Conservation (phyloP, 2,329 filamentous ascomycete genomes). For the Cercospora janseana region DNA sequence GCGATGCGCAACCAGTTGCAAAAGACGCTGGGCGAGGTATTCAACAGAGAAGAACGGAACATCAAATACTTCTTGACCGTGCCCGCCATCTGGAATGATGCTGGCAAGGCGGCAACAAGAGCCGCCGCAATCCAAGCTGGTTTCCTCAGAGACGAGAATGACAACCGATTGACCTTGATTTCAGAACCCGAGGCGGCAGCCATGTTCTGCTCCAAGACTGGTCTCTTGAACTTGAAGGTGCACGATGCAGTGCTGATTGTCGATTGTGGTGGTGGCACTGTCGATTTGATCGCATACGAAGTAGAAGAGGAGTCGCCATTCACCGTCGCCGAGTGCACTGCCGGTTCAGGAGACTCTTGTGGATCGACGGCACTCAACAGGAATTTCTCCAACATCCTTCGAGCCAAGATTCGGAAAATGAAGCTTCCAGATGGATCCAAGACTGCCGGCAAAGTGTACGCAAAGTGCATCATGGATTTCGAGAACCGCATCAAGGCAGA, state of each 20-base stretch:
- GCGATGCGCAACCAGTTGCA: conserved; percentile 94
- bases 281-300: conserved; percentile 98
- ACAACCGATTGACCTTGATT: conserved; percentile 90
- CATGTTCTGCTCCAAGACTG: conserved; percentile 96
- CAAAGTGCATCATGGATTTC: conserved; percentile 99
- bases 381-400: conserved; percentile 96
- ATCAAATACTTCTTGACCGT: conserved; percentile 97
- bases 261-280: conserved; percentile 96
- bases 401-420: conserved; percentile 98
- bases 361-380: conserved; percentile 97
- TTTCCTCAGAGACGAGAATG: conserved; percentile 94
- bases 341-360: conserved; percentile 94
- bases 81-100: conserved; percentile 99
- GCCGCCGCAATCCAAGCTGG: conserved; percentile 95
- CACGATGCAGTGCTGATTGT: conserved; percentile 98
- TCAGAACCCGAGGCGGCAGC: conserved; percentile 96
- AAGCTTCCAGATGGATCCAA: conserved; percentile 95
- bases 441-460: conserved; percentile 96
- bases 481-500: conserved; percentile 99
- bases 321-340: conserved; percentile 94
- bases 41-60: conserved; percentile 96
- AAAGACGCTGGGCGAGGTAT: conserved; percentile 95
- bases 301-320: conserved; percentile 97
- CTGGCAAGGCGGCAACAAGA: conserved; percentile 93
- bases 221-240: conserved; percentile 93